phyloP scores from a whole-genome alignment of 148 eudicot species.

The Chenopodium berlandieri region DNA sequence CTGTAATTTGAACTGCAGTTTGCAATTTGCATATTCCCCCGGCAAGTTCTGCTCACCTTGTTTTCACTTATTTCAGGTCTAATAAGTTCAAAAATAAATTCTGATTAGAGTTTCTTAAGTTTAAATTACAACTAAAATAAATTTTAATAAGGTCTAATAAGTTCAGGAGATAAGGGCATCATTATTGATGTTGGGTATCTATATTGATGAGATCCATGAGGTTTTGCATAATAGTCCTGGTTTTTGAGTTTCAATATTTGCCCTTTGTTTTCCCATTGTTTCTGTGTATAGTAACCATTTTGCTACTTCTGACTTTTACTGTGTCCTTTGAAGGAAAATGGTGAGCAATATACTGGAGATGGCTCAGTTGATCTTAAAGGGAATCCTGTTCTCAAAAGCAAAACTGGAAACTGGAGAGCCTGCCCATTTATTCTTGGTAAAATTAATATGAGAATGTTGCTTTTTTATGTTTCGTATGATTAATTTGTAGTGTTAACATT shows the following conservation, averaged over 20 bases:
- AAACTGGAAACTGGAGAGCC: slow-evolving; percentile 87
- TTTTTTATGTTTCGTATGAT: not conserved
- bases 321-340: slow-evolving; percentile 30
- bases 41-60: no score
- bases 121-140: no score
- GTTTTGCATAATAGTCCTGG: not conserved
- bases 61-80: no score
- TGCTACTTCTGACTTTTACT: not conserved
- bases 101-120: no score
- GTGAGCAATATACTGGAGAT: slow-evolving; percentile 62
- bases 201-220: not conserved
- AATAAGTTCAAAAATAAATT: no score
- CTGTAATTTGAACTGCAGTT: not conserved
- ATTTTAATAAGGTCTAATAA: no score
- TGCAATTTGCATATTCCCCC: not conserved
- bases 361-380: slow-evolving; percentile 77
- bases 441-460: not conserved
- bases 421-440: slow-evolving; percentile 90
- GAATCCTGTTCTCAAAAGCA: slow-evolving; percentile 61
- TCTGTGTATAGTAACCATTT: not conserved
- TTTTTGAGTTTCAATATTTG: not conserved
- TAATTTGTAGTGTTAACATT: not conserved
- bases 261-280: not conserved
- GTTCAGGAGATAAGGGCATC: not conserved
- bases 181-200: not conserved